phyloP scores from a whole-genome alignment of 495 filamentous ascomycete genomes.

The Penicillium chermesinum region DNA sequence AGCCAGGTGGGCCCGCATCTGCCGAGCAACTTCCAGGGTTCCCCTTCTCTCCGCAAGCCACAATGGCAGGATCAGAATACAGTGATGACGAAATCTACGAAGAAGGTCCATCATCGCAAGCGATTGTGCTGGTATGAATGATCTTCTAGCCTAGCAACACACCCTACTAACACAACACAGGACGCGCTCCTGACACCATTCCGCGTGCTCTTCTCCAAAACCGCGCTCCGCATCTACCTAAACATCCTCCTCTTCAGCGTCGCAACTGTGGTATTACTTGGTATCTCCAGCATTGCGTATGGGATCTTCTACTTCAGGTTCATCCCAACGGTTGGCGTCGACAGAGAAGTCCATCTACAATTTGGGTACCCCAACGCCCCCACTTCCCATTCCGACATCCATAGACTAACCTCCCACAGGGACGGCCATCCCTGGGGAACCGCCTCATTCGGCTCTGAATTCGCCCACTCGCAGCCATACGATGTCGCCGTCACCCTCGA shows the following conservation, averaged over 20 bases:
- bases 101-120: conserved; percentile 12
- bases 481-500: conserved; percentile 68
- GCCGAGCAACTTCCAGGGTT: conserved; percentile 8
- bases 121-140: conserved; percentile 10
- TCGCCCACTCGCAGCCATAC: conserved; percentile 49
- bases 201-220: conserved; percentile 55
- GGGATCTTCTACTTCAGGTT: conserved; percentile 74
- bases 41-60: not conserved
- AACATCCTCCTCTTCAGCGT: conserved; percentile 59
- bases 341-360: conserved; percentile 70
- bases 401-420: conserved; percentile 14
- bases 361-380: conserved; percentile 56
- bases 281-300: conserved; percentile 62
- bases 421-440: conserved; percentile 42
- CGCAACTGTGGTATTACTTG: conserved; percentile 54
- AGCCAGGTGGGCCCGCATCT: too few relatives aligned
- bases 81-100: conserved; percentile 24
- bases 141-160: not conserved
- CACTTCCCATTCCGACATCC: not conserved
- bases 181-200: conserved; percentile 29
- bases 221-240: conserved; percentile 66
- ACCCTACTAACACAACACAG: conserved; percentile 20
- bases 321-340: conserved; percentile 66
- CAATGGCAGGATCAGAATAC: conserved; percentile 29
- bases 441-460: conserved; percentile 32